Percentiles rank a stretch among this genome's conserved stretches.
These are phyloP conservation scores for Arthroderma uncinatum DNA, from an alignment of 2,329 filamentous ascomycete genomes.

Conservation along the genomic window DNA sequence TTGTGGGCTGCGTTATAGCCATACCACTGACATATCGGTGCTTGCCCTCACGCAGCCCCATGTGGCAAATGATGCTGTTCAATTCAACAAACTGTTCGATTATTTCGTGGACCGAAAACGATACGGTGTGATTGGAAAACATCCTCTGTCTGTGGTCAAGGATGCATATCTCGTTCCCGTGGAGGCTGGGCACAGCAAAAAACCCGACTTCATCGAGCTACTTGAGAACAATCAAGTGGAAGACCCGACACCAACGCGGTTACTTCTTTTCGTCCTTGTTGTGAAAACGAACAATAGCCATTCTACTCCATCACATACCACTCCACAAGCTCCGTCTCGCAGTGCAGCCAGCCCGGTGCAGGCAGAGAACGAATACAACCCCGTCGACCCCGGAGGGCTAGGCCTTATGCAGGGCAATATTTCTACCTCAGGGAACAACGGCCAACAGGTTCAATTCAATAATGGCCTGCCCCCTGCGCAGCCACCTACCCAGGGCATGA, in stretches of 20 bases:
- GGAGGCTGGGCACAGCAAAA: constrained; percentile 52
- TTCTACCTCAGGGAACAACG: background rate
- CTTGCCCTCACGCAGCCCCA: constrained; percentile 57
- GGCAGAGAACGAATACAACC: background rate
- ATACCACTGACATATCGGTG: constrained; percentile 72
- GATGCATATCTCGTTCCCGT: constrained; percentile 89
- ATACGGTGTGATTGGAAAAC: constrained; percentile 79
- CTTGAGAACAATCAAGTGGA: constrained; percentile 77
- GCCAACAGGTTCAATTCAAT: constrained; percentile 3
- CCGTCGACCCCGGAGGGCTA: background rate
- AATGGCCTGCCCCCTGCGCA: constrained; percentile 20
- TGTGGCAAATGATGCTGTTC: constrained; percentile 44
- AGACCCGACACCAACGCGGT: constrained; percentile 56
- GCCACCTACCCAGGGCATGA: constrained; percentile 18
- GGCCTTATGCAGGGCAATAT: background rate
- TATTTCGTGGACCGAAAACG: constrained; percentile 75
- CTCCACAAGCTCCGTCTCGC: constrained; percentile 29
- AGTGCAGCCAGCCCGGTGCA: constrained; percentile 18
- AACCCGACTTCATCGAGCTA: constrained; percentile 80
- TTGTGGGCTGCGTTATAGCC: constrained; percentile 71
- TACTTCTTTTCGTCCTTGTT: constrained; percentile 76
- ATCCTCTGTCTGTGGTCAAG: constrained; percentile 61
- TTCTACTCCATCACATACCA: constrained; percentile 29
- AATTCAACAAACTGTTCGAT: constrained; percentile 67
- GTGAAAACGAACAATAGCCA: constrained; percentile 51